phyloP scores from a whole-genome alignment of 208 protist genomes.

The Leishmania gerbilli region DNA sequence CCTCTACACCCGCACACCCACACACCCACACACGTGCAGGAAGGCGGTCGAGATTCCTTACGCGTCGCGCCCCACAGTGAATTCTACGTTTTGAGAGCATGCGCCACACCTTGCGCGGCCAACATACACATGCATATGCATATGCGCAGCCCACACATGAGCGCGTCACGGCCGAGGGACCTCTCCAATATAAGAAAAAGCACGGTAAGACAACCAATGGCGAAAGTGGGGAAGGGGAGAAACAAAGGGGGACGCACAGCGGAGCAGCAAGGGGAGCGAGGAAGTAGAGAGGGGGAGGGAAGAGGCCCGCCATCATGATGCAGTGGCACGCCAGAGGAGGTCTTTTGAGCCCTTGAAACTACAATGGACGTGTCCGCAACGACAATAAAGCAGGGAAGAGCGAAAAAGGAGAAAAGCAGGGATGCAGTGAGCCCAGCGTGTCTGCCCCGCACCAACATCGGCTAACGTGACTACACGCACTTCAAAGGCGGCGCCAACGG shows the following conservation, averaged over 20 bases:
- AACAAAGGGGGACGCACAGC: neutral
- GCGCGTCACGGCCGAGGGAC: neutral
- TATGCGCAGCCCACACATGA: neutral
- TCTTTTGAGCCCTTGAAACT: neutral
- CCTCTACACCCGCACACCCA: neutral
- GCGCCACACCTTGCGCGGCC: neutral
- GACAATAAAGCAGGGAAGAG: slow-evolving; percentile 14
- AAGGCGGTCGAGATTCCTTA: neutral
- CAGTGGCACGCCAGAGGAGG: neutral
- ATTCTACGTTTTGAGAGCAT: neutral
- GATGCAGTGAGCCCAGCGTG: neutral
- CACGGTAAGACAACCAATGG: neutral
- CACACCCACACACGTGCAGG: neutral
- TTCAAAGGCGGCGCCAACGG: neutral
- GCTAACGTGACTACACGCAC: neutral
- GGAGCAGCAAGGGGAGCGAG: neutral
- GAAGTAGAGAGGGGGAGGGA: neutral
- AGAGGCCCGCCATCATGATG: neutral
- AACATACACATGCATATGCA: neutral
- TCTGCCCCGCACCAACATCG: neutral
- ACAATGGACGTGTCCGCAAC: neutral
- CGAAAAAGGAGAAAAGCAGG: slow-evolving; percentile 11
- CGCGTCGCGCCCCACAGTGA: neutral
- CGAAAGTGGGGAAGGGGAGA: neutral
- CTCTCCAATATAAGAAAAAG: neutral